Evolutionary conservation across 164 flowering plant genomes (phyloP), one percentile per base, ranked within the genome.

Genomic region (Kingdonia uniflora): DNA sequence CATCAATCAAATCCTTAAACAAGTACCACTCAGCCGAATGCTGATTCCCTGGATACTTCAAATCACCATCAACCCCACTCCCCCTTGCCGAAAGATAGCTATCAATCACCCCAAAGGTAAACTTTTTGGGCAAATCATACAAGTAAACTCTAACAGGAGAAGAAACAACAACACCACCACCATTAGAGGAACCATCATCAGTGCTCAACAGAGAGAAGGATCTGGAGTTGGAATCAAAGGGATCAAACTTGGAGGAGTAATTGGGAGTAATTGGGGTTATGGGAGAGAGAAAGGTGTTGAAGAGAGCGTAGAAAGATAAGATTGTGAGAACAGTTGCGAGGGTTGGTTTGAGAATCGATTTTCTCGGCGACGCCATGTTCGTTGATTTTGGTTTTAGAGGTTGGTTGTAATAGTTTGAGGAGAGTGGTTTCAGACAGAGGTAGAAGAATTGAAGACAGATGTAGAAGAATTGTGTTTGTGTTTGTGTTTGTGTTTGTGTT

Each of bases 1-100:
- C 76, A 65, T 4, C 35, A 42, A 51, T 56, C 62, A 92, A 60
- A 63, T 88, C 99, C 13, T 74, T 57, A 62, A 80, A 92, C 25
- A 92, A 65, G 58, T 64, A 73, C 99, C 97, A 92, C 73, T 92
- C 99, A 7, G 82, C 95, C 53, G 86, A 72, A 69, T 92, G 99
- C 80, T 92, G 96, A 56, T 88, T 73, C 15, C 95, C 99, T 2
- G 99, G 95, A 55, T 88, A 88, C 65, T 76, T 78, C 41, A 72
- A 56, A 26, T 14, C 14, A 15, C 72, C 49, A 11, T 61, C 68
- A 21, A 70, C 75, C 0, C 20, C 40, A 2, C 42, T 65, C 11
- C 23, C 6, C 22, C 96, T 80, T 39, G 95, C 95, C 47, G 54
- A 39, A 14, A 74, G 58, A 58, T 92, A 91, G 65, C 79, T 76